These are phyloP conservation scores for Botrytis pseudocinerea DNA, from an alignment of 2,329 filamentous ascomycete genomes.

Conservation along the genomic window DNA sequence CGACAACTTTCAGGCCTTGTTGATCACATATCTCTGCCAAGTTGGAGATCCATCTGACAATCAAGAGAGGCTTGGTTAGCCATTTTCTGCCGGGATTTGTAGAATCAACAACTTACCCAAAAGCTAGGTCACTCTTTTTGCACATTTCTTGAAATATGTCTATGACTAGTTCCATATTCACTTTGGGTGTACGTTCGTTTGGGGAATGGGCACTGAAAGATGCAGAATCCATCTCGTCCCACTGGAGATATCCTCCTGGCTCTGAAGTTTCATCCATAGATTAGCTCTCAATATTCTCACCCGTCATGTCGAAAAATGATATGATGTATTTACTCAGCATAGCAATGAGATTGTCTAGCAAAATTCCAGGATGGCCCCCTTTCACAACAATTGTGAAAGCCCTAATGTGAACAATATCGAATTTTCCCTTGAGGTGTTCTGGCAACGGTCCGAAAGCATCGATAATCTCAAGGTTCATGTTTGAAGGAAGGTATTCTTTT, in stretches of 20 bases:
- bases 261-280: background rate
- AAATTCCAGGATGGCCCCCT: background rate
- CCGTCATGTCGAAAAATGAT: too few relatives aligned
- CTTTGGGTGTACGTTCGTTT: background rate
- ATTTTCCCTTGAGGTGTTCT: background rate
- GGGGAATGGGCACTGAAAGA: background rate
- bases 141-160: background rate
- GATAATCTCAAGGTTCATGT: background rate
- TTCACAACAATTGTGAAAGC: background rate
- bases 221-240: background rate
- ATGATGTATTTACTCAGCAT: background rate
- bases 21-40: background rate
- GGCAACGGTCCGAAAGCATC: background rate
- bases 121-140: background rate
- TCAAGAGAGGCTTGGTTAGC: background rate
- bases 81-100: too few relatives aligned
- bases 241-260: background rate
- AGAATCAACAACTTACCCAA: background rate
- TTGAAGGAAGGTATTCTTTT: background rate
- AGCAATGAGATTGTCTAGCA: background rate
- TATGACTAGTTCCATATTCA: background rate
- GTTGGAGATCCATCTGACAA: background rate
- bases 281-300: background rate
- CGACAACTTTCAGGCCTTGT: background rate
- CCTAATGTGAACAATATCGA: background rate